Base-by-base conservation (phyloP, 1,139 yeast species). In the Debaryomycetaceae sp. region DNA sequence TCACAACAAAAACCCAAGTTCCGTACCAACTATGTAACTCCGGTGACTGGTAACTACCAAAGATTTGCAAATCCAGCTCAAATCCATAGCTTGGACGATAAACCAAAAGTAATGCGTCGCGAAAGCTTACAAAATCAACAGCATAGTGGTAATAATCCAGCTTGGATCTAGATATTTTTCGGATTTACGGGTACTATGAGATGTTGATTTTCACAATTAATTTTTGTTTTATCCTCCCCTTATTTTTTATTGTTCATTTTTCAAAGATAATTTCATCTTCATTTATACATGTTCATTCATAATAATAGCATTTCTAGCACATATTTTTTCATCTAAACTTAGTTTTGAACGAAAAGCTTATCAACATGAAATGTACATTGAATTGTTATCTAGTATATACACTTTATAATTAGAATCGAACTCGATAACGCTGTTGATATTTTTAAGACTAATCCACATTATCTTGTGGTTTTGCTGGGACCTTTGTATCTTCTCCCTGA, bases 381-480 rank as follows among this genome's bases (percentile, higher is more conserved):
- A n/a, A n/a, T n/a, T n/a, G n/a, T n/a, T n/a, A n/a, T n/a, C n/a
- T n/a, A n/a, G n/a, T n/a, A n/a, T n/a, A n/a, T n/a, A n/a, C n/a
- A n/a, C n/a, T n/a, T n/a, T n/a, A n/a, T n/a, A n/a, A n/a, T n/a
- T n/a, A n/a, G n/a, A n/a, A n/a, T n/a, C n/a, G n/a, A n/a, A n/a
- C n/a, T n/a, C n/a, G n/a, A n/a, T n/a, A n/a, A n/a, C n/a, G n/a
- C n/a, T n/a, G n/a, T n/a, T n/a, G n/a, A n/a, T n/a, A n/a, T n/a
- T n/a, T n/a, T n/a, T n/a, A n/a, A 13, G 31, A 32, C 34, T 42
- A 48, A 40, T 49, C 52, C 28, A 48, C 51, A 34, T 48, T 48
- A 17, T 48, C 52, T 31, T 48, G 51, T 5, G 44, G 38, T 33
- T 40, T 44, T 13, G 41, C 44, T 14, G 41, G 37, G 2, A 16